Conservation (phyloP, 2,329 filamentous ascomycete genomes). For the Pyricularia pennisetigena region DNA sequence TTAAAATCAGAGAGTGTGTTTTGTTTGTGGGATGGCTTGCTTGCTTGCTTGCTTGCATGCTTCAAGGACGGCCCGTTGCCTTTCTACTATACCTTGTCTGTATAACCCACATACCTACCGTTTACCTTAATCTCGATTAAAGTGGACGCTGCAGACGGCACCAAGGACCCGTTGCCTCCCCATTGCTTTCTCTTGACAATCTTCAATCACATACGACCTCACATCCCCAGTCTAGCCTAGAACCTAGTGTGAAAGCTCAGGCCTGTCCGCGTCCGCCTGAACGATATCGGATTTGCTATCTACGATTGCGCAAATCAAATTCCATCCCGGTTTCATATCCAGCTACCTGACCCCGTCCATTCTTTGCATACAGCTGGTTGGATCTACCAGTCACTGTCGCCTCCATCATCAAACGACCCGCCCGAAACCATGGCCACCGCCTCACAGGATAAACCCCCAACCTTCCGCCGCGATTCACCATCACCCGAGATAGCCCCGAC, state of each 20-base stretch:
- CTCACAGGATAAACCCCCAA: constrained; percentile 18
- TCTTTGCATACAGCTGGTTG: neutral
- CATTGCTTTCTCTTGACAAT: neutral
- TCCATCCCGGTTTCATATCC: neutral
- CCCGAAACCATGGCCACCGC: constrained; percentile 23
- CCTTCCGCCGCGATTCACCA: constrained; percentile 49
- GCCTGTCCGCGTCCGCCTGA: neutral
- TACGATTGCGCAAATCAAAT: neutral
- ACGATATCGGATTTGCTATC: neutral
- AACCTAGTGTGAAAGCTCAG: too few species aligned
- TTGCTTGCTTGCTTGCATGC: neutral
- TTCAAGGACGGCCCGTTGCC: neutral
- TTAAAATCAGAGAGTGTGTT: neutral
- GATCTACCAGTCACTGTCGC: neutral
- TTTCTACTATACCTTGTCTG: neutral
- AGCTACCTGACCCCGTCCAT: neutral
- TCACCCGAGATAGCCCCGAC: constrained; percentile 53
- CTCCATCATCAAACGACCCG: neutral
- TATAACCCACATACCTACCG: neutral
- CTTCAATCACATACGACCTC: neutral
- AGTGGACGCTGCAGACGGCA: neutral
- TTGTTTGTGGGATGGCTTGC: neutral
- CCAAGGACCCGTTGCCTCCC: neutral
- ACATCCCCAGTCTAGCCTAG: neutral
- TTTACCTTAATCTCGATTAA: neutral